Evolutionary conservation across 352 stramenopile species (phyloP), one percentile per base, ranked within the genome.

Genomic region (Phytopythium sindhum): DNA sequence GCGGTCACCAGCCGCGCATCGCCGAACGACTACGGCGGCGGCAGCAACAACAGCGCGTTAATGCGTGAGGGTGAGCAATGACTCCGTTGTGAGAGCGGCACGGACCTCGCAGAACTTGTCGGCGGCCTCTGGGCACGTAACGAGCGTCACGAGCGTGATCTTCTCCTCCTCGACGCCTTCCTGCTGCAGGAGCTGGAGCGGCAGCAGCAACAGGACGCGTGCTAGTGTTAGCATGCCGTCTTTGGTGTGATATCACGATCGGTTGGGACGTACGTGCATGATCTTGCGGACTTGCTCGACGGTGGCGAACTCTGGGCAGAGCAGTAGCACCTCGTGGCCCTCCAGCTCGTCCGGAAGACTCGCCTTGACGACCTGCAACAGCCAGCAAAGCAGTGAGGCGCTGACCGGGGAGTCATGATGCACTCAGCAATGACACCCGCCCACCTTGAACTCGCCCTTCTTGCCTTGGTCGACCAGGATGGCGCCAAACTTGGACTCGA

Each of bases 41-140:
- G 45, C 0, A 56, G 14, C 31, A 11, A 51, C 19, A 63, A 15
- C 21, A 58, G 21, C 19, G 7, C 19, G 54, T n/a, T n/a, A n/a
- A n/a, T n/a, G n/a, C n/a, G n/a, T n/a, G n/a, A n/a, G n/a, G n/a
- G 29, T 10, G 33, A 39, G 33, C 33, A 15, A 28, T 28, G 21
- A 12, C 19, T 26, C 26, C 24, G 24, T 23, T 4, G 33, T 15
- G 21, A 9, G 42, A 26, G 5, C 21, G 42, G 21, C 29, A 73
- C 29, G n/a, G 61, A 89, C 84, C 66, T 91, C 80, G 74, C 86
- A 93, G 48, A 95, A 95, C 15, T 70, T 69, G 62, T 93, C 86
- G 7, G 84, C 84, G n/a, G 75, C 86, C 63, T 91, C 84, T 0
- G 82, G 86, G 57, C 83, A 91, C 33, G 84, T 95, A 12, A 93